phyloP scores from a whole-genome alignment of 306 rosid genomes.

The Cyamopsis tetragonoloba region DNA sequence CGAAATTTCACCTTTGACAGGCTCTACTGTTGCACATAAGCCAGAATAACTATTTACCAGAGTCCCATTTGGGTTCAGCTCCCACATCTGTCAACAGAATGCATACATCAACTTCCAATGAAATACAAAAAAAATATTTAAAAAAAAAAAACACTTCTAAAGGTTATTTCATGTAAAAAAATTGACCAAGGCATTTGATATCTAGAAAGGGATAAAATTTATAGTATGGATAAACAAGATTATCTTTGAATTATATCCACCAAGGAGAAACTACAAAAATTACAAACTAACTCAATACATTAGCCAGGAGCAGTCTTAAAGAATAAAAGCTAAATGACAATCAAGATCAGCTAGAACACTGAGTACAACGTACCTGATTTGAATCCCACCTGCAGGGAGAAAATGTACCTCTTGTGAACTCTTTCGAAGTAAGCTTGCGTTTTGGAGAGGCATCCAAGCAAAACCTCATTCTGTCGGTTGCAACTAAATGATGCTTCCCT shows the following conservation, averaged over 20 bases:
- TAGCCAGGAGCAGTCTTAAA: too few species aligned
- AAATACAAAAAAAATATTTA: not conserved
- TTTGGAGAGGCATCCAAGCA: conserved; percentile 82
- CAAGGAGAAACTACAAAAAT: not conserved
- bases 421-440: conserved; percentile 59
- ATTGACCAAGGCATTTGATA: not conserved
- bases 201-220: not conserved
- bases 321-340: not conserved
- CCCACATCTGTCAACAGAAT: conserved; percentile 72
- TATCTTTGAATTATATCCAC: not conserved
- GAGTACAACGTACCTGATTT: conserved; percentile 61
- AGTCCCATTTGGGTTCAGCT: conserved; percentile 66
- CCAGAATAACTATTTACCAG: conserved; percentile 76
- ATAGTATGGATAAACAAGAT: not conserved
- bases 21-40: conserved; percentile 61
- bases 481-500: conserved; percentile 55
- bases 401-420: conserved; percentile 54
- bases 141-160: not conserved
- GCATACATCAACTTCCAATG: conserved; percentile 32
- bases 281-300: too few species aligned
- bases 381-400: conserved; percentile 62
- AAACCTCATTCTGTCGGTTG: conserved; percentile 37
- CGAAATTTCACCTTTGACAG: conserved; percentile 44
- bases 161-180: not conserved
- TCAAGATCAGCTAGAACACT: not conserved